Evolutionary conservation across 2,329 filamentous ascomycete genomes (phyloP), one percentile per base, ranked within the genome.

Genomic region (Aspergillus udagawae): DNA sequence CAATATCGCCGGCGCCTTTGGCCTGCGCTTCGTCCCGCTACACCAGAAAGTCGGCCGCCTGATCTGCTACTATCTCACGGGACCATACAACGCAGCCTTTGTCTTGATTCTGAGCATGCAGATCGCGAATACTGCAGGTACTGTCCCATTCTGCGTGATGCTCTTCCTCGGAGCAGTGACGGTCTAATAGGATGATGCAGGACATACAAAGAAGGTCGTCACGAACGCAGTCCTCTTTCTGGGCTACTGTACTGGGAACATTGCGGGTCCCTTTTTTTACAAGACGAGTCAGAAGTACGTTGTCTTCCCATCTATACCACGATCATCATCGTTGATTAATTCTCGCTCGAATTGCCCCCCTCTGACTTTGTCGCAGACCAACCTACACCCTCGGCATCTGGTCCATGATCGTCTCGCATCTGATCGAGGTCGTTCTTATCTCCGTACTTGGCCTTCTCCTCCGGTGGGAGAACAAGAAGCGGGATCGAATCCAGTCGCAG

Each of bases 231-330:
- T 84, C 56, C 75, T 86, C 2, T 86, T 84, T 72, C 74, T 86
- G 9, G 83, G 82, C 0, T 83, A 83, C 55, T 86, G 83, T 63
- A 77, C 81, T 1, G 84, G 84, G 4, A 86, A 87, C 63, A 84
- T 87, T 45, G 80, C 78, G 3, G 82, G 84, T 0, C 85, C 85
- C 0, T 86, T 86, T 69, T 86, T 87, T 72, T 87, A 86, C 69
- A 80, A 80, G 52, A 71, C 78, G 0, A 65, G 76, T n/a, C 82
- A 87, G 63, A 70, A 76, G 63, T 75, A 60, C 52, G 55, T 49
- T n/a, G 65, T 48, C 42, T 25, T 42, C 8, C 12, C 14, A 1
- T 38, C 41, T 5, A 20, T n/a, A n/a, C n/a, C n/a, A n/a, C n/a
- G n/a, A n/a, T n/a, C 25, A 21, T 25, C 14, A 12, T 29, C 38